Base-by-base conservation (phyloP, 2,329 filamentous ascomycete species). In the Penicillium sp. region DNA sequence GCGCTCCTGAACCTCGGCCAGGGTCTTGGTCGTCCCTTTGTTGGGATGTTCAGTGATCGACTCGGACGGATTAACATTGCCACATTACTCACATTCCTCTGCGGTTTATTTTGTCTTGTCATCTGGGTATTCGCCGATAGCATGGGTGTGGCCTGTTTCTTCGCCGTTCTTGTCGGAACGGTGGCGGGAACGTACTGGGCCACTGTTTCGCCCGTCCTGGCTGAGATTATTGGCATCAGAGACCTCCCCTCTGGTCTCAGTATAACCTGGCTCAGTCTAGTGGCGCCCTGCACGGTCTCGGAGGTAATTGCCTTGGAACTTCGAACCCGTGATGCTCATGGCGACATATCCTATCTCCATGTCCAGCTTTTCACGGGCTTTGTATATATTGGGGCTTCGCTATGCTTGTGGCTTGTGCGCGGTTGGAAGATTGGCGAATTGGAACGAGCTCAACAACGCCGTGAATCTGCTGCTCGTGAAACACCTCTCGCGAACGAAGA, bases 51-150 rank as follows among this genome's bases (percentile, higher is more conserved):
- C 60, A 82, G 79, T 55, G 85, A 88, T 61, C 71, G 70, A 0
- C 74, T 83, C 28, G 84, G 85, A 2, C 74, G 84, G 1, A 77
- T 88, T 57, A 87, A 87, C 55, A 82, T 86, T 69, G 82, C 84
- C 1, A 72, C 72, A 1, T 63, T 76, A 8, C 78, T 81, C 69
- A 82, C 81, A 0, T 76, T 81, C 31, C 60, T 83, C 9, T 79
- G 78, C 42, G 83, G 80, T 1, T 35, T 87, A 1, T 79, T 85
- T 58, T 80, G 77, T 47, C 75, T 88, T 20, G 74, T 81, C 0
- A 76, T 87, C 28, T 88, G 85, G 85, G 48, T 81, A 31, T 81
- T 81, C 43, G 79, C 83, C 0, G 77, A 79, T 54, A 78, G 70
- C 44, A 85, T 81, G 66, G 82, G 78, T 1, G 76, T 84, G 0